These are phyloP conservation scores for Globisporangium cederbergense DNA, from an alignment of 352 stramenopile species.

Conservation along the genomic window DNA sequence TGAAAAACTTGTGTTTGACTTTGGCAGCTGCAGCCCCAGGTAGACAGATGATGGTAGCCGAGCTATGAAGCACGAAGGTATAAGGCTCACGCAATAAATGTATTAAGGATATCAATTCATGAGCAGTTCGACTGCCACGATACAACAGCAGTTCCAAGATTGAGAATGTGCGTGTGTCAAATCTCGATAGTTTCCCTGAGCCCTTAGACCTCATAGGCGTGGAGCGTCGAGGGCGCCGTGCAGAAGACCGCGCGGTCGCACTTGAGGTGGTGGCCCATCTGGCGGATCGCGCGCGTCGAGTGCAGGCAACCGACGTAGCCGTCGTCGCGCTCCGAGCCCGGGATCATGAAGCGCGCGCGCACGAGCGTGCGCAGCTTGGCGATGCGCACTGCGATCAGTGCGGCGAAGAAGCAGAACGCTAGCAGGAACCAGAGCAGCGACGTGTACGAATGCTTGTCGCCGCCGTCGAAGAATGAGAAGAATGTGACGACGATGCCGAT, in stretches of 20 bases:
- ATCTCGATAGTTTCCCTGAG: not conserved
- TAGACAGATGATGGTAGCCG: too few relatives aligned
- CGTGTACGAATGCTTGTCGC: not conserved
- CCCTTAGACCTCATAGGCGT: slow-evolving; percentile 15
- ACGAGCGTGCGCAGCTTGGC: slow-evolving; percentile 6
- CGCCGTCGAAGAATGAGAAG: slow-evolving; percentile 12
- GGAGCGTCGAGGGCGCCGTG: slow-evolving; percentile 10
- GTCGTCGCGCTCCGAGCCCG: slow-evolving; percentile 3
- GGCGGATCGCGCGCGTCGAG: slow-evolving; percentile 8
- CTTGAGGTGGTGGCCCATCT: slow-evolving; percentile 13
- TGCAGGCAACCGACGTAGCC: slow-evolving; percentile 3
- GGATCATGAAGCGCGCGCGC: slow-evolving; percentile 6
- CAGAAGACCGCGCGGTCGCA: slow-evolving; percentile 15
- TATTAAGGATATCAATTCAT: not conserved
- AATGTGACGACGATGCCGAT: slow-evolving; percentile 5
- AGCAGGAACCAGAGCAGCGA: slow-evolving; percentile 9
- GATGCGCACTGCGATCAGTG: not conserved
- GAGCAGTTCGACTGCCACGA: too few relatives aligned
- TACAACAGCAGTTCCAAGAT: not conserved
- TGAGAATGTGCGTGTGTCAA: not conserved
- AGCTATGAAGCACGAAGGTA: too few relatives aligned
- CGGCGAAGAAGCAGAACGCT: not conserved
- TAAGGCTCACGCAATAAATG: not conserved
- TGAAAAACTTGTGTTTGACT: not conserved
- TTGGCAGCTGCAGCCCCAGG: too few relatives aligned